Conservation (phyloP, 441 rosid genomes). For the Pelargonium citronellum region DNA sequence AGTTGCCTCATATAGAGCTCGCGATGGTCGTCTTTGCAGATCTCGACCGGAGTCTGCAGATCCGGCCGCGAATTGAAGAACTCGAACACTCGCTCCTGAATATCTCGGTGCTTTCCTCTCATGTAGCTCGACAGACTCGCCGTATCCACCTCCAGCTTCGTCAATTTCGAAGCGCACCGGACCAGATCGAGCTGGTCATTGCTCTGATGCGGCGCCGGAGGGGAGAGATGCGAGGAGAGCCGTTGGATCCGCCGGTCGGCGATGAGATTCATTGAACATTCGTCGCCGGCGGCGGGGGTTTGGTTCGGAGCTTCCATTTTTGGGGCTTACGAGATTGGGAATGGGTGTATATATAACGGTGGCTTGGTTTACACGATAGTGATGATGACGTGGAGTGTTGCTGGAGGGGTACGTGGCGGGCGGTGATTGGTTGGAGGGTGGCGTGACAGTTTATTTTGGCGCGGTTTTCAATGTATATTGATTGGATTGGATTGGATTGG, state of each 20-base stretch:
- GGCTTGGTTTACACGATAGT: constrained; percentile 19
- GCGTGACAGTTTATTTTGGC: constrained; percentile 29
- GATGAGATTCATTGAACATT: constrained; percentile 19
- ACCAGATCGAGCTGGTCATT: constrained; percentile 28
- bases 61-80: constrained; percentile 67
- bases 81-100: constrained; percentile 55
- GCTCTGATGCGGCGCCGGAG: not conserved
- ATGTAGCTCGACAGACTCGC: constrained; percentile 44
- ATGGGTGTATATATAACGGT: not conserved
- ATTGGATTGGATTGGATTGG: too few relatives aligned
- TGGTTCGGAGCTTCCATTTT: constrained; percentile 28
- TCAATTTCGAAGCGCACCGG: constrained; percentile 32
- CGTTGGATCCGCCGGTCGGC: constrained; percentile 46
- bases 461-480: constrained; percentile 34
- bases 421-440: constrained; percentile 21
- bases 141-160: constrained; percentile 48
- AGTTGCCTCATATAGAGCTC: constrained; percentile 86
- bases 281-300: constrained; percentile 31
- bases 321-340: not conserved
- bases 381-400: constrained; percentile 28
- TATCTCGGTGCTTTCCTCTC: constrained; percentile 66
- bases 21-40: constrained; percentile 61
- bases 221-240: constrained; percentile 52
- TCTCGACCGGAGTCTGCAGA: constrained; percentile 79
- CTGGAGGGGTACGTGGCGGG: constrained; percentile 23